Percentiles rank a stretch among this genome's conserved stretches.
These are phyloP conservation scores for Podospora pseudopauciseta DNA, from an alignment of 495 filamentous ascomycete genomes.

Conservation along the genomic window DNA sequence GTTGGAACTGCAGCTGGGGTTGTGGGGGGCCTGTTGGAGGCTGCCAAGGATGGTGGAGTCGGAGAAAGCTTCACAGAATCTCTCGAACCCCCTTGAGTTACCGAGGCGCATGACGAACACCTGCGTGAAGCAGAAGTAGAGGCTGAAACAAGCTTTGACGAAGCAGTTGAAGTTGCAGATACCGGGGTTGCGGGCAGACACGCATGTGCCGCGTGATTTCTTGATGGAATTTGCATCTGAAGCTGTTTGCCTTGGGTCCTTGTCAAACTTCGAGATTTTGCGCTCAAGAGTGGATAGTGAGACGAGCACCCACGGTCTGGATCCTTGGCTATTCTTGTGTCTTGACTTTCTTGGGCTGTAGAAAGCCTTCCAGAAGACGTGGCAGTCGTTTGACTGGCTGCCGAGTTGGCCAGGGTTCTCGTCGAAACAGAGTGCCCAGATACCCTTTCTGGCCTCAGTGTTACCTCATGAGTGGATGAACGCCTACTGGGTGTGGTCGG, in stretches of 20 bases:
- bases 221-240: not conserved
- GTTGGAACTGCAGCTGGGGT: not conserved
- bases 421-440: not conserved
- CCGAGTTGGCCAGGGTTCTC: not conserved
- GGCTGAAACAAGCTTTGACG: not conserved
- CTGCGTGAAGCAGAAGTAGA: not conserved
- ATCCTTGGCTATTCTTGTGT: not conserved
- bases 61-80: not conserved
- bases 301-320: not conserved
- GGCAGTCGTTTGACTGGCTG: too few relatives aligned
- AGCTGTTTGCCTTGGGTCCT: not conserved
- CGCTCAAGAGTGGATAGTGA: not conserved
- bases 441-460: not conserved
- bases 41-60: not conserved
- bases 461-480: not conserved
- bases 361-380: not conserved
- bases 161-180: not conserved
- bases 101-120: not conserved
- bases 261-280: not conserved
- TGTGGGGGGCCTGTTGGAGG: not conserved
- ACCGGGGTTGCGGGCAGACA: not conserved
- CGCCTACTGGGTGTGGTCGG: not conserved
- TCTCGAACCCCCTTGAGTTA: not conserved
- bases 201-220: not conserved
- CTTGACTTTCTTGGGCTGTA: not conserved